These are phyloP conservation scores for Actinomortierella wolfii DNA, from an alignment of 371 early-diverging fungal genomes.

Conservation along the genomic window DNA sequence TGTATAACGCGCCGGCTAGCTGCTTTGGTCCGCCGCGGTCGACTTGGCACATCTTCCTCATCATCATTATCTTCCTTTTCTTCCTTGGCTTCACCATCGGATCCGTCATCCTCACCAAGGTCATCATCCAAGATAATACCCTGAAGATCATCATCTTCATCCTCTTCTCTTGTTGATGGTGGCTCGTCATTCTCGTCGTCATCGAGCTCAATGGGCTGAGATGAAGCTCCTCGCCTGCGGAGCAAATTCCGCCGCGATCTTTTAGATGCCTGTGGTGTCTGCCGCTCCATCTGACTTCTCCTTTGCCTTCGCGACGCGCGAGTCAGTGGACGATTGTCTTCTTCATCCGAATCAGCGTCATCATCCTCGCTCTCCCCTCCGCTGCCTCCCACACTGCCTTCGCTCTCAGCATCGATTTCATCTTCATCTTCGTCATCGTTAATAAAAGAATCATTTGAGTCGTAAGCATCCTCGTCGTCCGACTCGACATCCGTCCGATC, in stretches of 20 bases:
- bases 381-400: neutral
- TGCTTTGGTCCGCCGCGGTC: too few species aligned
- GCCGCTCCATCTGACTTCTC: slow-evolving; percentile 1
- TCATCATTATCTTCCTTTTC: neutral
- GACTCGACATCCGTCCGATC: slow-evolving; percentile 22
- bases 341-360: neutral
- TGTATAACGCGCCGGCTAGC: too few species aligned
- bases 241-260: too few species aligned
- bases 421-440: slow-evolving; percentile 17
- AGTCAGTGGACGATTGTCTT: neutral
- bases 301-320: slow-evolving; percentile 7
- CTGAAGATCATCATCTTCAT: neutral
- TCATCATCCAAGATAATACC: too few species aligned
- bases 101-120: too few species aligned
- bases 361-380: slow-evolving; percentile 3
- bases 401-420: neutral
- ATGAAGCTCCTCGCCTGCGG: too few species aligned
- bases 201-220: slow-evolving; percentile 6
- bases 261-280: neutral
- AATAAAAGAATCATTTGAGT: slow-evolving; percentile 43
- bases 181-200: slow-evolving; percentile 13
- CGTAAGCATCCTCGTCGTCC: slow-evolving; percentile 32
- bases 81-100: neutral
- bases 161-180: slow-evolving; percentile 10
- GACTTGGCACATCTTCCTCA: neutral